Conservation (phyloP, 2,329 filamentous ascomycete genomes). For the Helotiales sp. region DNA sequence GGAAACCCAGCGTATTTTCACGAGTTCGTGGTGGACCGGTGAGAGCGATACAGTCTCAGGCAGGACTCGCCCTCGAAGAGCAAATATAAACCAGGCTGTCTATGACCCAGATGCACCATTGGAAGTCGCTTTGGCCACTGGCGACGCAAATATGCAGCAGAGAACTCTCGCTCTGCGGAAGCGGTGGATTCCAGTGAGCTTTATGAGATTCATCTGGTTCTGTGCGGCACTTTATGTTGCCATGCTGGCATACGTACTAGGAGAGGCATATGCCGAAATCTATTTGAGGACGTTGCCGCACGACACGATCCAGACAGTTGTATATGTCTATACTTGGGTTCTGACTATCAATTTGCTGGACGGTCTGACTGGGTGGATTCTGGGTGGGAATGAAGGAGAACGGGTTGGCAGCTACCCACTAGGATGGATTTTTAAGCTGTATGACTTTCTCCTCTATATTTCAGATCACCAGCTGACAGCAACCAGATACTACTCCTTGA, state of each 20-base stretch:
- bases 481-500: conserved; percentile 41
- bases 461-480: neutral
- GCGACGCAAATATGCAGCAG: conserved; percentile 20
- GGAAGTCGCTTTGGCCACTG: conserved; percentile 31
- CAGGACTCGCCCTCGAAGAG: conserved; percentile 40
- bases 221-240: conserved; percentile 63
- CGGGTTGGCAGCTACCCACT: conserved; percentile 69
- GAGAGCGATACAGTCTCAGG: conserved; percentile 47
- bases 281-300: conserved; percentile 68
- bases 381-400: conserved; percentile 65
- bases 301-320: conserved; percentile 63
- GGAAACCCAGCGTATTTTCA: conserved; percentile 68
- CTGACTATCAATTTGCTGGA: conserved; percentile 65
- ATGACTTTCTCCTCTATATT: conserved; percentile 33
- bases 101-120: conserved; percentile 35
- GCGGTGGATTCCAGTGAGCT: conserved; percentile 63
- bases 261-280: conserved; percentile 68
- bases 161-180: conserved; percentile 29
- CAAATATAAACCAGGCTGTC: conserved; percentile 36
- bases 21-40: conserved; percentile 64
- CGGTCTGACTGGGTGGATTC: conserved; percentile 64
- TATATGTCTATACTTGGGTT: conserved; percentile 72
- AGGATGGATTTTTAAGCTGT: conserved; percentile 71
- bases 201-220: conserved; percentile 70
- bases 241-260: conserved; percentile 65